These are phyloP conservation scores for Annulohypoxylon nitens DNA, from an alignment of 495 filamentous ascomycete species.

Conservation along the genomic window DNA sequence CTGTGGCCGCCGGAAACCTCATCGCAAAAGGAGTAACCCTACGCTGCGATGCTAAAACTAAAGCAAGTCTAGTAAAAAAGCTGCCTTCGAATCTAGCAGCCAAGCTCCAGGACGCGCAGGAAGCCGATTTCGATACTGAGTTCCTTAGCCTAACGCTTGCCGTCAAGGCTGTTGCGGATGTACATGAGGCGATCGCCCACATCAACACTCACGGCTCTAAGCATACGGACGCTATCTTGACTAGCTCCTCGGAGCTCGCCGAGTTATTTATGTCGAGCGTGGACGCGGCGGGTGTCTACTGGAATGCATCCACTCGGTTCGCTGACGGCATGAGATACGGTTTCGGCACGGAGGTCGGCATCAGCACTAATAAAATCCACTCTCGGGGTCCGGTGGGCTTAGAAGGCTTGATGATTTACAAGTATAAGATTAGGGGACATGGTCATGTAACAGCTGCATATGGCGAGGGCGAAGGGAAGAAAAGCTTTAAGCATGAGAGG, in stretches of 20 bases:
- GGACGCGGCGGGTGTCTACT: conserved; percentile 94
- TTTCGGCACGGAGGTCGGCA: conserved; percentile 97
- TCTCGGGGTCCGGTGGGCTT: conserved; percentile 92
- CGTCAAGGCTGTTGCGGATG: conserved; percentile 77
- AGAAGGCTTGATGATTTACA: conserved; percentile 96
- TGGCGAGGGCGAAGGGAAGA: conserved; percentile 74
- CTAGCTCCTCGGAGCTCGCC: conserved; percentile 72
- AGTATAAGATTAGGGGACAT: conserved; percentile 85
- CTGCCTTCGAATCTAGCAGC: conserved; percentile 53
- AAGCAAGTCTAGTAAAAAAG: conserved; percentile 65
- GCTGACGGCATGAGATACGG: conserved; percentile 97
- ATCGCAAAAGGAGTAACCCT: conserved; percentile 82
- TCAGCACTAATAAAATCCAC: conserved; percentile 99
- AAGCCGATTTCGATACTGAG: conserved; percentile 86
- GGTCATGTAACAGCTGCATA: conserved; percentile 84
- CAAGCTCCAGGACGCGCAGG: conserved; percentile 70
- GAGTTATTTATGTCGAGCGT: conserved; percentile 84
- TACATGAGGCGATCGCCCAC: conserved; percentile 82
- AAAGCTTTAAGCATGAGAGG: conserved; percentile 76
- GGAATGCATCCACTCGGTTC: conserved; percentile 95
- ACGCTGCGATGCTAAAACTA: conserved; percentile 80
- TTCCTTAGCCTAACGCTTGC: conserved; percentile 89
- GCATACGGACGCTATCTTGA: conserved; percentile 94
- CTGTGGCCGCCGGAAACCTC: conserved; percentile 76
- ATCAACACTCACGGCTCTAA: conserved; percentile 94